phyloP scores from a whole-genome alignment of 805 yeast species.

The Sugiyamaella americana region DNA sequence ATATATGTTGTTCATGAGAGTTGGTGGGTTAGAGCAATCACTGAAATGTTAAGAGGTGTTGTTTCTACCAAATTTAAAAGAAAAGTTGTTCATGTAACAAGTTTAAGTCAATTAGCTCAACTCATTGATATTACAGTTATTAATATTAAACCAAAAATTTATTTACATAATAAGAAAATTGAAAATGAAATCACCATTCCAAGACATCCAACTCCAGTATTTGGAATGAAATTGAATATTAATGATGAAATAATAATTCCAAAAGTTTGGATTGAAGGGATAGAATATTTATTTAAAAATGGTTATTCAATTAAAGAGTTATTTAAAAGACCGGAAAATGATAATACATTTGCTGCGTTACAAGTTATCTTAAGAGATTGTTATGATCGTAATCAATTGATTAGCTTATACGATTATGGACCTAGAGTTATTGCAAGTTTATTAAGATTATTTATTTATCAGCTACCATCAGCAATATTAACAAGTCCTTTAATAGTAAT shows the following conservation, averaged over 20 bases:
- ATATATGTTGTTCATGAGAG: conserved; percentile 83
- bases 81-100: conserved; percentile 42
- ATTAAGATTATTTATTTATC: conserved; percentile 42
- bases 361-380: conserved; percentile 28
- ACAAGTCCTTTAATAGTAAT: conserved; percentile 35
- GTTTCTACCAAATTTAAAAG: conserved; percentile 42
- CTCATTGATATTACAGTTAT: conserved; percentile 68
- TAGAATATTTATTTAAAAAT: conserved; percentile 8
- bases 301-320: conserved; percentile 6
- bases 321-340: conserved; percentile 17
- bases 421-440: conserved; percentile 45
- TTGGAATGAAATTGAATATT: conserved; percentile 26
- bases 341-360: not conserved
- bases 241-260: conserved; percentile 19
- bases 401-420: conserved; percentile 53
- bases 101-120: conserved; percentile 49
- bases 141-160: conserved; percentile 70
- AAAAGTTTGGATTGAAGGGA: conserved; percentile 32
- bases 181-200: conserved; percentile 47
- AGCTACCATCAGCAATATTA: conserved; percentile 49
- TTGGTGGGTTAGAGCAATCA: conserved; percentile 77
- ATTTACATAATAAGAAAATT: conserved; percentile 56
- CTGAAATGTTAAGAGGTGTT: conserved; percentile 64
- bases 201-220: conserved; percentile 31
- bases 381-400: conserved; percentile 44